Base-by-base conservation (phyloP, 345 rosid species). In the Murraya koenigii region DNA sequence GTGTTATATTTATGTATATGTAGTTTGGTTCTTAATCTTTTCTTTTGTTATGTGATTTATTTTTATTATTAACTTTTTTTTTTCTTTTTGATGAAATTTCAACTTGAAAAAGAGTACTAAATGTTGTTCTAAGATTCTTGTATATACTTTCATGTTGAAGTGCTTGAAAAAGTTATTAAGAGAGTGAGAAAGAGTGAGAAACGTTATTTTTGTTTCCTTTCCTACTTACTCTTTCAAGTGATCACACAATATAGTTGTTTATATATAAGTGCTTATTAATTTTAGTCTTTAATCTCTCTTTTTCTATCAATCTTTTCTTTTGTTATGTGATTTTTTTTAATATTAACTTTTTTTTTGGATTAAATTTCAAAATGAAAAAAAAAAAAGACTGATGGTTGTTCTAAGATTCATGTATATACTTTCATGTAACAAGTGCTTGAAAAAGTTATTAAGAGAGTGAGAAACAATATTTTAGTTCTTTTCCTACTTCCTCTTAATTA, bases 11-110 rank as follows among this genome's bases (percentile, higher is more conserved):
- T 35, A 69, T 23, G 75, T 23, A 70, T 38, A 4, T 38, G 39
- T 49, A 41, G 76, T 77, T 79, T 76, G 75, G 30, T 71, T 79
- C 68, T 63, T 32, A 32, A 32, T 35, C 41, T 64, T 22, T 35
- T 33, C 22, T n/a, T 67, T 20, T 2, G 58, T 44, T 44, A 9
- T 15, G 26, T 14, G 41, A 15, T 36, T 63, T 26, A 2, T 44
- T 49, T 30, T 8, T 22, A 2, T 23, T 30, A 7, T 47, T 69
- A 39, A 26, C 13, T 5, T 61, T 61, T 28, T 61, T 14, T 4
- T 61, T 38, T 23, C 2, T 68, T n/a, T 13, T 11, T 6, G 26
- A 26, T 23, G 22, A 49, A 49, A 19, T 68, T 69, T 49, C 39
- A 49, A 4, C 60, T 30, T 19, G 32, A 49, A 3, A 52, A 20